These are phyloP conservation scores for Colletotrichum navitas DNA, from an alignment of 2,329 filamentous ascomycete genomes.

Conservation along the genomic window DNA sequence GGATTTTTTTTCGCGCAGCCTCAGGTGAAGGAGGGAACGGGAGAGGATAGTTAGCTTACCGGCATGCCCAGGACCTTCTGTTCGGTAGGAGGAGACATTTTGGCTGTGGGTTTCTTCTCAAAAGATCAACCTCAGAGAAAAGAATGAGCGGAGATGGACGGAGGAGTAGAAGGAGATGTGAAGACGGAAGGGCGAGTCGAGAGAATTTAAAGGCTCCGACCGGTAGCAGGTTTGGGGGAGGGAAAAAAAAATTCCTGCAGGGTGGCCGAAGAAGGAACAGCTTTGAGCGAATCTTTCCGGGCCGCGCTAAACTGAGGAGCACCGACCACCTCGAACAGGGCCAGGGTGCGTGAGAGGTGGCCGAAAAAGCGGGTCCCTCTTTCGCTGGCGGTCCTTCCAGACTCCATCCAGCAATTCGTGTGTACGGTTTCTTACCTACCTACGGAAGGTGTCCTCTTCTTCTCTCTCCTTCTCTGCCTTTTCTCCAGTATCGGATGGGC, in stretches of 20 bases:
- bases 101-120: constrained; percentile 58
- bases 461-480: not conserved
- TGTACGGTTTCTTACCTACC: too few species aligned
- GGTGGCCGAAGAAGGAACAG: constrained; percentile 53
- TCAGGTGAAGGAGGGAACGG: constrained; percentile 33
- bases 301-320: constrained; percentile 43
- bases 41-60: constrained; percentile 60
- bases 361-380: constrained; percentile 44
- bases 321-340: constrained; percentile 38
- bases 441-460: constrained; percentile 8
- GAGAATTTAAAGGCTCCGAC: constrained; percentile 52
- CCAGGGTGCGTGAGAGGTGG: constrained; percentile 42
- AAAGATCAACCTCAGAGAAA: constrained; percentile 64
- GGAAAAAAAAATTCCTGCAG: constrained; percentile 68
- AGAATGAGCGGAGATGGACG: constrained; percentile 73
- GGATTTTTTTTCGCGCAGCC: constrained; percentile 47
- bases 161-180: constrained; percentile 56
- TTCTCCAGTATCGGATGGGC: constrained; percentile 12
- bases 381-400: constrained; percentile 18
- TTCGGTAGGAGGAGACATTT: constrained; percentile 68
- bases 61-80: constrained; percentile 75
- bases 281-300: constrained; percentile 69
- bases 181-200: constrained; percentile 52
- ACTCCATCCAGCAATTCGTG: not conserved
- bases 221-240: constrained; percentile 58